phyloP scores from a whole-genome alignment of 257 asterid species.

The Anisodus acutangulus region DNA sequence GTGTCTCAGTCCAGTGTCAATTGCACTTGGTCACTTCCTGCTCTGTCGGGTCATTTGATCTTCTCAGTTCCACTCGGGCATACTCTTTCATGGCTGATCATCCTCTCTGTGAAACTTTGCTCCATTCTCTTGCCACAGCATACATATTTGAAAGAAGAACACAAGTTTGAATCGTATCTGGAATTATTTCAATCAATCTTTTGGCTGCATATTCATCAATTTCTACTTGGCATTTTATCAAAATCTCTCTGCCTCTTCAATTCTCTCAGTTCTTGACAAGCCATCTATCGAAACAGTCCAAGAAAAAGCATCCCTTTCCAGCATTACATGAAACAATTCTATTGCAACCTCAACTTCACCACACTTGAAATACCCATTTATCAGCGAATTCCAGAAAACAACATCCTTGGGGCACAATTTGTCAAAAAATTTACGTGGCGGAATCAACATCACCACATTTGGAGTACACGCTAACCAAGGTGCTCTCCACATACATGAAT shows the following conservation, averaged over 20 bases:
- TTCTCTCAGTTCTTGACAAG: constrained; percentile 27
- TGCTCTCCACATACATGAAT: constrained; percentile 33
- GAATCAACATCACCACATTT: constrained; percentile 31
- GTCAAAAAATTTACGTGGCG: constrained; percentile 22
- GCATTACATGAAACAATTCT: constrained; percentile 29
- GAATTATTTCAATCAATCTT: constrained; percentile 23
- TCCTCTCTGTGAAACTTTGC: constrained; percentile 6
- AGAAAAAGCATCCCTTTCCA: constrained; percentile 29
- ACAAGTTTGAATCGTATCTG: constrained; percentile 20
- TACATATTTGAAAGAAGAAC: constrained; percentile 36
- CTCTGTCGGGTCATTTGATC: too few species aligned
- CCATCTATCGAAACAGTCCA: constrained; percentile 34
- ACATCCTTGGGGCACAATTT: not conserved
- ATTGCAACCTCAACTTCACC: constrained; percentile 23
- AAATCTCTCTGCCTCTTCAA: constrained; percentile 27
- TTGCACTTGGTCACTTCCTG: too few species aligned
- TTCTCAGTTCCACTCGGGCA: too few species aligned
- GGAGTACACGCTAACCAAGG: constrained; percentile 29
- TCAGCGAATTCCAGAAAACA: constrained; percentile 31
- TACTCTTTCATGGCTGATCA: too few species aligned
- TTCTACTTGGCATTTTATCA: constrained; percentile 28
- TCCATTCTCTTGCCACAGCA: constrained; percentile 29
- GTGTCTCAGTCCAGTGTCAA: too few species aligned
- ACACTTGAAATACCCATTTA: constrained; percentile 33
- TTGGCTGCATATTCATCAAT: constrained; percentile 31